Evolutionary conservation across 2,329 filamentous ascomycete genomes (phyloP).

Genomic region (Pezicula rhizophila): DNA sequence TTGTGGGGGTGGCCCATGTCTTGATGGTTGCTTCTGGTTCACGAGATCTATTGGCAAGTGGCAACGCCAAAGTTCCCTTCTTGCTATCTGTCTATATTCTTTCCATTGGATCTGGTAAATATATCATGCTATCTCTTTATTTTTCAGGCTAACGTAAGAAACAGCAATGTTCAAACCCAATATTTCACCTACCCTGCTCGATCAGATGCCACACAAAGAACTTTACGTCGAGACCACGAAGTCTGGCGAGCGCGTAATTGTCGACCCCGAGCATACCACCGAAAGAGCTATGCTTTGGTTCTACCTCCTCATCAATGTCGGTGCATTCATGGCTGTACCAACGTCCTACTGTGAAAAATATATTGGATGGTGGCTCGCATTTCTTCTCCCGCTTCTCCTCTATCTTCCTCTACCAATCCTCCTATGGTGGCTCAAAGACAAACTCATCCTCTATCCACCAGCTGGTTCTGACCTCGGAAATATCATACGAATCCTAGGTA

Average conservation of each 20-base stretch:
- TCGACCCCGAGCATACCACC: conserved; percentile 52
- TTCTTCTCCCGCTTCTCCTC: conserved; percentile 45
- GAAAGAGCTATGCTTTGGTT: conserved; percentile 43
- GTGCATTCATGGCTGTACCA: conserved; percentile 43
- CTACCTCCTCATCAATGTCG: conserved; percentile 66
- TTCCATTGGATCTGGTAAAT: conserved; percentile 30
- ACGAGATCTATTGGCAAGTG: conserved; percentile 45
- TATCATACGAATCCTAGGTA: conserved; percentile 35
- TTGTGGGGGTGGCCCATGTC: conserved; percentile 55
- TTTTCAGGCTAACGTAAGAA: conserved; percentile 52
- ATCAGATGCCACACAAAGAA: conserved; percentile 42
- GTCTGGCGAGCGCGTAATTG: conserved; percentile 52
- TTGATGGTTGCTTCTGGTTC: conserved; percentile 60
- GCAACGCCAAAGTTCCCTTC: conserved; percentile 56
- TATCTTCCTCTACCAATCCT: conserved; percentile 52
- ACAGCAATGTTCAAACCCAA: conserved; percentile 66
- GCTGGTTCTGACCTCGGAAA: conserved; percentile 41
- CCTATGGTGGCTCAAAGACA: conserved; percentile 38
- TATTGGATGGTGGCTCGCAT: conserved; percentile 45
- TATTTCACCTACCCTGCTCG: conserved; percentile 56
- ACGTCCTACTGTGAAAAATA: conserved; percentile 37
- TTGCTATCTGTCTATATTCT: conserved; percentile 22
- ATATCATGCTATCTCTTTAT: conserved; percentile 36
- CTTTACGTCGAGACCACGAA: conserved; percentile 39
- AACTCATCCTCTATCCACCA: conserved; percentile 37